Conservation (phyloP, 768 basidiomycete species). For the Agrocybe chaxingu region DNA sequence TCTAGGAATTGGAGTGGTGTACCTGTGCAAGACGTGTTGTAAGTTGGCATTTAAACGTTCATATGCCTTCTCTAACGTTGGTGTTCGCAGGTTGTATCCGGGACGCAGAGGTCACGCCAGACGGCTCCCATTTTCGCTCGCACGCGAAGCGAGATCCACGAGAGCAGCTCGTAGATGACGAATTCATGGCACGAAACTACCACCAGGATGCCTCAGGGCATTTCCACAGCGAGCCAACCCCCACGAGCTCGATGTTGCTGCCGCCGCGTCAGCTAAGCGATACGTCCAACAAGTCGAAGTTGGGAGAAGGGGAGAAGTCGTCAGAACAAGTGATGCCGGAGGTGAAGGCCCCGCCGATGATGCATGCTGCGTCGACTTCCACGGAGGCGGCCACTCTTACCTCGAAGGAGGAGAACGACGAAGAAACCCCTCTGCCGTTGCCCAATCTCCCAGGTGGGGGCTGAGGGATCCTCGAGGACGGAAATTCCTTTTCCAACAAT, state of each 20-base stretch:
- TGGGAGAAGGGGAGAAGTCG: no score
- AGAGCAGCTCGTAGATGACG: conserved; percentile 18
- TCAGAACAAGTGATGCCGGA: no score
- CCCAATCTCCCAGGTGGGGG: no score
- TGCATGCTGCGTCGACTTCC: no score
- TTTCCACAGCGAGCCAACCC: conserved; percentile 15
- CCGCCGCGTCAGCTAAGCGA: not conserved
- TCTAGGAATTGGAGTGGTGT: not conserved
- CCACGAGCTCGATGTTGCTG: conserved; percentile 9
- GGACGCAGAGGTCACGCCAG: conserved; percentile 6
- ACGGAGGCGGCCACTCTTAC: no score
- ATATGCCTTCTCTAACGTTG: not conserved
- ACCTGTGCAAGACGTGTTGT: conserved; percentile 3
- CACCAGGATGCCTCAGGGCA: conserved; percentile 14
- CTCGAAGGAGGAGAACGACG: no score
- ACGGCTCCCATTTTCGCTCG: conserved; percentile 10
- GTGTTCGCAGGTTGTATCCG: conserved; percentile 5
- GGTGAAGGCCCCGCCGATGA: no score
- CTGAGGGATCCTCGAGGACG: no score
- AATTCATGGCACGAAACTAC: conserved; percentile 21
- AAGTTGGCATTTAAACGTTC: not conserved
- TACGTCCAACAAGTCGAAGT: not conserved
- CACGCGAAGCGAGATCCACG: conserved; percentile 15
- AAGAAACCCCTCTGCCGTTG: no score
- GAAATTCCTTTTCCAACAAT: no score